Base-by-base conservation (phyloP, 805 yeast genomes). In the Starmera pachycereana region DNA sequence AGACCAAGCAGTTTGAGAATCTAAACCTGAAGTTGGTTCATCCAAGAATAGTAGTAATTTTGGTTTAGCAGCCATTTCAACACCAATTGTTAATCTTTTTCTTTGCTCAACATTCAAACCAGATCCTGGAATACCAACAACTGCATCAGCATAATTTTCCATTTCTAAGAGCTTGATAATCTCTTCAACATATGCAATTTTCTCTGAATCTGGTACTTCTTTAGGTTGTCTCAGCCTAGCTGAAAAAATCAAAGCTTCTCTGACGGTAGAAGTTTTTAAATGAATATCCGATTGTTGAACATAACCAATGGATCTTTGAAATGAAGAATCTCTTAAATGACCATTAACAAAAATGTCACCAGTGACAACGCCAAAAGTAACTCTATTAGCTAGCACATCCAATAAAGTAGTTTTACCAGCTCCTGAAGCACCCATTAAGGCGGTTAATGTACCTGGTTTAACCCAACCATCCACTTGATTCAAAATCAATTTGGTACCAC, bases 341-440 rank as follows among this genome's bases (percentile, higher is more conserved):
- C 87, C 88, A 55, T 83, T 81, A 22, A 82, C 89, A 56, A 79
- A 62, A 69, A 76, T 71, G 51, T 79, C 82, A 51, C 85, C 84
- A 32, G 86, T 72, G 33, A 82, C 73, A 13, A 75, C 77, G 60
- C 90, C 92, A 56, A 73, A 66, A 34, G 78, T 72, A 40, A 80
- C 73, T 58, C 90, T 72, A 53, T 78, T 83, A 18, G 87, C 78
- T 44, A 83, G 68, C 48, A 80, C 78, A 58, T 82, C 81, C 50
- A 83, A 66, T 42, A 82, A 64, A 3, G 90, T 83, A 22, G 92
- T 82, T 54, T 82, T 82, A 65, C 92, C 92, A 36, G 92, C 92
- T 64, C 92, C 92, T 29, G 90, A 82, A 39, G 81, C 83, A 53
- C 92, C 92, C 89, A 82, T 81, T 43, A 82, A 66, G 6, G 90